These are phyloP conservation scores for Leptosphaerulina australis DNA, from an alignment of 2,329 filamentous ascomycete species.

Conservation along the genomic window DNA sequence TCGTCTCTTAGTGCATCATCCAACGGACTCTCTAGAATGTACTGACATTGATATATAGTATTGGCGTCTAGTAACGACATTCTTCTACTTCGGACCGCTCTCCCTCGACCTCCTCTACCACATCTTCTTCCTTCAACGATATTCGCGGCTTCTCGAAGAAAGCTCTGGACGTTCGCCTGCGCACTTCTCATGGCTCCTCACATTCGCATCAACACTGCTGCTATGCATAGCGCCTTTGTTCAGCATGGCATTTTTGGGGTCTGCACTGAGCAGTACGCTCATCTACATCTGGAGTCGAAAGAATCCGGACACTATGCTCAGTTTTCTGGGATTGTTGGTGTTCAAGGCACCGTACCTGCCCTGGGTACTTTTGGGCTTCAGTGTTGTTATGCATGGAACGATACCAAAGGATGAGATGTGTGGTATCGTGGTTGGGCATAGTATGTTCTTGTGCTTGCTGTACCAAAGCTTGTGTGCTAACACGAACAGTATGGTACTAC, in stretches of 20 bases:
- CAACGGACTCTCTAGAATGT: too few relatives aligned
- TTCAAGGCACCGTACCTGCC: slow-evolving; percentile 95
- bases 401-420: slow-evolving; percentile 96
- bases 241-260: slow-evolving; percentile 92
- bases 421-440: slow-evolving; percentile 89
- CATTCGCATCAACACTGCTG: slow-evolving; percentile 81
- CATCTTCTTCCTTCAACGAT: slow-evolving; percentile 97
- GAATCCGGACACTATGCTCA: slow-evolving; percentile 89
- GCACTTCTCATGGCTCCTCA: slow-evolving; percentile 91
- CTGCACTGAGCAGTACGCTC: slow-evolving; percentile 86
- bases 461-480: slow-evolving; percentile 17
- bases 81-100: slow-evolving; percentile 95
- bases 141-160: slow-evolving; percentile 93
- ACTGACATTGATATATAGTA: slow-evolving; percentile 64
- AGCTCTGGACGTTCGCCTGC: slow-evolving; percentile 89
- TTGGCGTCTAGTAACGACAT: slow-evolving; percentile 94
- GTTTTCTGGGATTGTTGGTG: slow-evolving; percentile 82
- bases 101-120: slow-evolving; percentile 95
- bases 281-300: slow-evolving; percentile 98
- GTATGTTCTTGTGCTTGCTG: slow-evolving; percentile 46
- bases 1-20: slow-evolving; percentile 8
- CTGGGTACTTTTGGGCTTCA: slow-evolving; percentile 94
- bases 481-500: slow-evolving; percentile 81
- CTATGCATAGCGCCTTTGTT: slow-evolving; percentile 84
- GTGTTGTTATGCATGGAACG: slow-evolving; percentile 84